Percentiles rank a stretch among this genome's conserved stretches.
Evolutionary conservation across 208 protist genomes (phyloP).

Genomic region (Trichomonas tenax): DNA sequence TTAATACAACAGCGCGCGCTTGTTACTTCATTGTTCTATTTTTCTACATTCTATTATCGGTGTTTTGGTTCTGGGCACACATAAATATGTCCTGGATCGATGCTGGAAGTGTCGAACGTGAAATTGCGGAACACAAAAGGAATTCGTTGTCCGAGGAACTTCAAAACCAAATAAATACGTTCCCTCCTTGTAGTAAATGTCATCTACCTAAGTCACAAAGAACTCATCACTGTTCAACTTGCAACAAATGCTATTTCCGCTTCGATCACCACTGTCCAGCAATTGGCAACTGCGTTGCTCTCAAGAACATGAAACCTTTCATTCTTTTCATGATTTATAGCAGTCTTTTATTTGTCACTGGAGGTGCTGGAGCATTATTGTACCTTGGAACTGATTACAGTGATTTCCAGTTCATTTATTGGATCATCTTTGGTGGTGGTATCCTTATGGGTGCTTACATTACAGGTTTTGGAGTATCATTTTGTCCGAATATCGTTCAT

Average conservation of each 20-base stretch:
- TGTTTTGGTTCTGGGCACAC: not conserved
- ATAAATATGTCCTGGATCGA: not conserved
- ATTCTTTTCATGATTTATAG: not conserved
- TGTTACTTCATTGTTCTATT: not conserved
- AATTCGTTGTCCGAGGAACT: not conserved
- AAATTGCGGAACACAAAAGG: not conserved
- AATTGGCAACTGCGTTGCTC: not conserved
- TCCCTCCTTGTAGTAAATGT: not conserved
- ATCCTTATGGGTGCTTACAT: not conserved
- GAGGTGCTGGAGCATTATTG: not conserved
- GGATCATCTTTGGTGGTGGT: not conserved
- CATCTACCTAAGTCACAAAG: not conserved
- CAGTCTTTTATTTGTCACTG: not conserved
- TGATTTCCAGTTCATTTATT: not conserved
- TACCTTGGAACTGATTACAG: not conserved
- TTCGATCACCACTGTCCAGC: constrained; percentile 6
- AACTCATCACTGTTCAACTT: constrained; percentile 6
- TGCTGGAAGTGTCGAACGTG: not conserved
- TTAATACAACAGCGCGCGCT: not conserved
- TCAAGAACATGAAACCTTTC: not conserved
- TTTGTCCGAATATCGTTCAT: not conserved
- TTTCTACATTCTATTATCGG: not conserved
- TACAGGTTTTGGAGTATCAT: not conserved
- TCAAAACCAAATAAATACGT: not conserved
- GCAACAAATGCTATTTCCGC: not conserved